A percentile compares a stretch with the other conserved stretches of the same genome.
Evolutionary conservation across 1,284 basidiomycete genomes (phyloP).

Genomic region (Malassezia brasiliensis): DNA sequence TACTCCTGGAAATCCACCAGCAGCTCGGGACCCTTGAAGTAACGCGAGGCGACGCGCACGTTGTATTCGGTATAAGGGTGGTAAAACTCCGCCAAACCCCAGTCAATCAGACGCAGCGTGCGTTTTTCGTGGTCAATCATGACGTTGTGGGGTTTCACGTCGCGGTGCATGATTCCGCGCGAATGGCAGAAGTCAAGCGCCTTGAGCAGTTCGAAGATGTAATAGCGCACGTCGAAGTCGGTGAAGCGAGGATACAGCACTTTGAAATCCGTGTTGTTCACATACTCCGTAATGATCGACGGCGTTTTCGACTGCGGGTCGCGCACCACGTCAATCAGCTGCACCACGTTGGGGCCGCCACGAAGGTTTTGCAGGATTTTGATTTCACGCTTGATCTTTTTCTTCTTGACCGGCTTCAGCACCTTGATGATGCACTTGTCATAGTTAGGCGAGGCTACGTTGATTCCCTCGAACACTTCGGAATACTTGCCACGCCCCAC

Average conservation of each 20-base stretch:
- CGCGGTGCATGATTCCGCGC: constrained; percentile 96
- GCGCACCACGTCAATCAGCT: constrained; percentile 84
- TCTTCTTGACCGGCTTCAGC: constrained; percentile 98
- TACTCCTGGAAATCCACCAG: constrained; percentile 97
- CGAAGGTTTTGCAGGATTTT: constrained; percentile 96
- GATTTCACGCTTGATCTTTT: constrained; percentile 99
- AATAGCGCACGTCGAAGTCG: constrained; percentile 89
- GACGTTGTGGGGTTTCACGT: constrained; percentile 98
- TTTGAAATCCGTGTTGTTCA: constrained; percentile 98
- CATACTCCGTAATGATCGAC: constrained; percentile 94
- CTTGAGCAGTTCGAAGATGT: constrained; percentile 94
- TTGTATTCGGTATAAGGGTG: constrained; percentile 97
- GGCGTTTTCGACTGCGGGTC: constrained; percentile 88
- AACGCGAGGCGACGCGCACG: constrained; percentile 89
- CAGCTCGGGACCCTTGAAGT: constrained; percentile 96
- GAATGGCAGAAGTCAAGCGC: constrained; percentile 97
- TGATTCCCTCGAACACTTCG: constrained; percentile 88
- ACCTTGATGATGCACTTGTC: constrained; percentile 98
- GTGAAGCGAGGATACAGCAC: constrained; percentile 87
- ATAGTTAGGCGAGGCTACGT: constrained; percentile 56
- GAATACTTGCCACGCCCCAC: constrained; percentile 76
- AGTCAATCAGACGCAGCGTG: constrained; percentile 91
- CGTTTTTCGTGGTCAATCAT: constrained; percentile 98
- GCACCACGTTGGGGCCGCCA: constrained; percentile 79
- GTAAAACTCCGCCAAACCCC: constrained; percentile 98